Evolutionary conservation across 202 grass and related monocot genomes (phyloP), one percentile per base, ranked within the genome.

Genomic region (Alloteropsis angusta): DNA sequence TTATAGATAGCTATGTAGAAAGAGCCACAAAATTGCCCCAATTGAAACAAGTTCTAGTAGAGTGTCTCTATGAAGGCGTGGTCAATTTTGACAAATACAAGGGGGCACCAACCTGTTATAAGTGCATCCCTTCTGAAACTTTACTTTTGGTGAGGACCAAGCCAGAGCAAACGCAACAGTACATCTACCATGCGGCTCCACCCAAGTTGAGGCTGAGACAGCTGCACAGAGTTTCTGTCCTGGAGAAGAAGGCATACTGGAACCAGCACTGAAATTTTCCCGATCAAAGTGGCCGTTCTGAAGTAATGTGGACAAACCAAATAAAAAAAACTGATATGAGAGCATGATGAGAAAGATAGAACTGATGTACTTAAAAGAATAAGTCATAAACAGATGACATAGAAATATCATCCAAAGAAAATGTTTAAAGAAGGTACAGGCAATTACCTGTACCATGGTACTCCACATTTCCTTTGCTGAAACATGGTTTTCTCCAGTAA

Each of bases 61-160:
- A 64, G 49, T 56, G 26, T 16, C 21, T 62, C 7, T 3, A 4
- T 68, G 1, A 72, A 80, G 21, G 36, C 47, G 13, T 34, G 9
- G 3, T 41, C 22, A 9, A 79, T 68, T 49, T 81, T n/a, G 65
- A 54, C 4, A 6, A 68, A 77, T 50, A 26, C 56, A 93, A 83
- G n/a, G 18, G 16, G 66, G 7, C 41, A 53, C 70, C 52, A 42
- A 99, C 96, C 96, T 99, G 80, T 93, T 85, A 67, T 99, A 99
- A 25, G 96, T 80, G 71, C 92, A 91, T 68, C 96, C 96, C 46
- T 95, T 99, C 84, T 96, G 92, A 86, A 99, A 99, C 84, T 89
- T 99, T 60, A 99, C 92, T 95, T 99, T 93, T 55, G 92, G 96
- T 25, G 90, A 99, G 83, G 96, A 90, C 96, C 96, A 99, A 60